Conservation (phyloP, 495 filamentous ascomycete species). For the Amniculicola lignicola region DNA sequence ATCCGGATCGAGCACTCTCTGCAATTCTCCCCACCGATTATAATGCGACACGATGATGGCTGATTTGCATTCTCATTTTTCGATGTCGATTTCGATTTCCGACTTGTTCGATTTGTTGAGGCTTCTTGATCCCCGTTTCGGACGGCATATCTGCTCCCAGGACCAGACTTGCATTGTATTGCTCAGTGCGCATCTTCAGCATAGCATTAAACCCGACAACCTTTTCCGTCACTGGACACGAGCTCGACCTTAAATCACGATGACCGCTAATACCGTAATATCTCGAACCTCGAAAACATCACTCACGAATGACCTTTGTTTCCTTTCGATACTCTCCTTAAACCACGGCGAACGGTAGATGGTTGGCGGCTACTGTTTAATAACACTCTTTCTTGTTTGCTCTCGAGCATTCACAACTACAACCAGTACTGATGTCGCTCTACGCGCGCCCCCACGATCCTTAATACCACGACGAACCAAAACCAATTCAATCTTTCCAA, state of each 20-base stretch:
- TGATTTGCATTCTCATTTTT: constrained; percentile 25
- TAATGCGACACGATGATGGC: constrained; percentile 33
- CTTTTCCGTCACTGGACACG: background rate
- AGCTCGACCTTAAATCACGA: background rate
- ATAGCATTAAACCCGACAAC: constrained; percentile 2
- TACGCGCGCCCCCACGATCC: too few relatives aligned
- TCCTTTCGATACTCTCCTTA: constrained; percentile 14
- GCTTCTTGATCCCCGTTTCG: constrained; percentile 29
- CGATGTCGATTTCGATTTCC: constrained; percentile 28
- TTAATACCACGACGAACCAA: background rate
- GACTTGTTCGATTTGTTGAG: constrained; percentile 16
- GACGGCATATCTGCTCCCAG: constrained; percentile 10
- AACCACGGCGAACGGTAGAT: constrained; percentile 11
- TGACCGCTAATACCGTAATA: constrained; percentile 24
- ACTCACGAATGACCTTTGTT: constrained; percentile 16
- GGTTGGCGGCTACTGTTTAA: constrained; percentile 22
- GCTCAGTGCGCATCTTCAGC: constrained; percentile 20
- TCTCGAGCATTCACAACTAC: too few relatives aligned
- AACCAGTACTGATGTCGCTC: too few relatives aligned
- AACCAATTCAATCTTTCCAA: background rate
- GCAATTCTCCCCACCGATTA: constrained; percentile 21
- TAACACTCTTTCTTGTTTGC: constrained; percentile 27
- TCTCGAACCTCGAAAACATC: background rate
- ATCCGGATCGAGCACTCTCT: constrained; percentile 22
- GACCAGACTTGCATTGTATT: constrained; percentile 30